Evolutionary conservation across 495 filamentous ascomycete species (phyloP), one percentile per base, ranked within the genome.

Genomic region (Trichoderma erinaceum): DNA sequence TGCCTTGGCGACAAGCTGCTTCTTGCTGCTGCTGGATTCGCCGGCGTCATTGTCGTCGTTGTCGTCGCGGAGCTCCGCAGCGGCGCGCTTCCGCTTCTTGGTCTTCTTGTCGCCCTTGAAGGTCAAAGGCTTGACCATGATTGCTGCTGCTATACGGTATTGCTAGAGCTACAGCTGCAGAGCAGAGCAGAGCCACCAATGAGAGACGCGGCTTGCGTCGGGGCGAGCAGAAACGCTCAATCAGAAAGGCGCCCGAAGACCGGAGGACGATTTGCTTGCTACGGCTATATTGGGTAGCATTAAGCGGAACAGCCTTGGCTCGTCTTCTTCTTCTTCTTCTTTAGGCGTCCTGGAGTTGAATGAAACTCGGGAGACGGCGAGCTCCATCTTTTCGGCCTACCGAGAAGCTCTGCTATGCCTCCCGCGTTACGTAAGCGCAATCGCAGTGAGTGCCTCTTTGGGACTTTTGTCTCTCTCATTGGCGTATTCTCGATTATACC

Each of bases 21-120:
- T 74, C 71, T 6, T 29, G 65, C 75, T 81, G 35, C 4, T 29
- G 65, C 75, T 81, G 35, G 77, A 68, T 71, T 79, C 78, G 16
- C 82, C 81, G 66, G 77, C 74, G 56, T 65, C 73, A 32, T 79
- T 73, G 27, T 71, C 70, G 10, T 75, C 66, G 4, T 76, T 67
- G 27, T 71, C 70, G 10, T 75, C 66, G 4, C 75, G 67, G 69
- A 76, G 78, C 68, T 75, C 79, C 71, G 78, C 78, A 70, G 80
- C 79, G 48, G 79, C 73, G 56, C 87, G 84, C 80, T 97, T 98
- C 75, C 93, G 86, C 78, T 97, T 98, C 76, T 96, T 98, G 29
- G 87, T 79, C 78, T 94, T 93, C 76, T 92, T 97, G 78, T 99
- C 96, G 81, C 95, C 95, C 81, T 99, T 99, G 82, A 99, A 99